Evolutionary conservation across 1,139 yeast genomes (phyloP), one percentile per base, ranked within the genome.

Genomic region (Oligophagozyma castellii): DNA sequence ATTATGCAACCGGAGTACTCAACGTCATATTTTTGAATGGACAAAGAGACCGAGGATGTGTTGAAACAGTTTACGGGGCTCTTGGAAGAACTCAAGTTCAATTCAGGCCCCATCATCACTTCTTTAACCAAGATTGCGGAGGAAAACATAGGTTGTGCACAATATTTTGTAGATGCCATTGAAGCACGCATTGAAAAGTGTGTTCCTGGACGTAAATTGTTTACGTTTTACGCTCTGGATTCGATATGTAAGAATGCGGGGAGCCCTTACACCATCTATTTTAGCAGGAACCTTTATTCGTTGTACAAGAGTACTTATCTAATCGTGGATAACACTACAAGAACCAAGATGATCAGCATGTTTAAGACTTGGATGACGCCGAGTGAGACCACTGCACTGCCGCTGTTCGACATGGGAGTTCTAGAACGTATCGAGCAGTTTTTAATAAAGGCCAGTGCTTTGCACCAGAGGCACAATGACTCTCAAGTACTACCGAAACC

Each of bases 201-300:
- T 38, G 65, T 80, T 4, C 96, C 96, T 2, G 68, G 70, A 13
- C 86, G 81, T 42, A 89, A 89, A 55, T 63, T 89, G 31, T 89
- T 70, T 44, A 73, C 92, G 3, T 63, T 89, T 40, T 89, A 86
- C 50, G 64, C 86, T 28, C 58, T 89, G 33, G 98, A 89, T 53
- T 84, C 95, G n/a, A 78, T 89, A 27, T 79, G 93, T 55, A 89
- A 89, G 55, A 80, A 76, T 43, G 76, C 83, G 14, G 95, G 95
- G 5, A 68, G 73, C 36, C 95, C 96, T 1, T 89, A 86, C 51
- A 80, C 84, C 20, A 63, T 73, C 56, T 78, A 35, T 73, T 86
- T 48, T 78, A 58, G 53, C 32, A 48, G 50, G 31, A 49, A 52
- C 35, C 37, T 53, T 34, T 45, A 48, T 32, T 38, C 36, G 19